Evolutionary conservation across 108 stramenopile species (phyloP).

Genomic region (Heterococcus sp.): DNA sequence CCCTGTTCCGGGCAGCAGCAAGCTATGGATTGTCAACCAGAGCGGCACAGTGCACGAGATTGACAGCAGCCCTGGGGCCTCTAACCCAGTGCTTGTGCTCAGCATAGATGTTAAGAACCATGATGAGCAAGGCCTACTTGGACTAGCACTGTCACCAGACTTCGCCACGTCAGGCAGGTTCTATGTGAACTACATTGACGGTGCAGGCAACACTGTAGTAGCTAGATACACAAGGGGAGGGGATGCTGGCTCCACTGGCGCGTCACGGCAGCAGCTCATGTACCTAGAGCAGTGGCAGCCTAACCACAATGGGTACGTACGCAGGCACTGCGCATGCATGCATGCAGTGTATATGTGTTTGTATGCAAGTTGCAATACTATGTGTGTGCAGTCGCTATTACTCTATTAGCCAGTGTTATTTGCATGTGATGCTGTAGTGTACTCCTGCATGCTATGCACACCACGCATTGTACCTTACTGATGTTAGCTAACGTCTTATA

Average conservation of each 20-base stretch:
- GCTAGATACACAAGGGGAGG: neutral
- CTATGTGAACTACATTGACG: constrained; percentile 9
- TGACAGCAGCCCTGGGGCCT: neutral
- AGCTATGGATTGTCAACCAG: neutral
- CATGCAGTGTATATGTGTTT: no score
- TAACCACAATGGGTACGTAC: no score
- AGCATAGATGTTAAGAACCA: neutral
- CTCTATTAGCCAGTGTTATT: no score
- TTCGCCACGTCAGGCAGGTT: constrained; percentile 3
- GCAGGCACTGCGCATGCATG: no score
- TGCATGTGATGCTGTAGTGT: no score
- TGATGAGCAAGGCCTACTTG: neutral
- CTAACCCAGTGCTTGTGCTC: neutral
- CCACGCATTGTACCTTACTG: no score
- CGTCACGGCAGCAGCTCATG: no score
- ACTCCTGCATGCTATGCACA: no score
- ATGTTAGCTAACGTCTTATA: no score
- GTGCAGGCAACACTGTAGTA: neutral
- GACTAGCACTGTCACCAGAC: constrained; percentile 2
- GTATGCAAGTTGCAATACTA: neutral
- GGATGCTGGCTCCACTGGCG: neutral
- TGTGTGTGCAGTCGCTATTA: no score
- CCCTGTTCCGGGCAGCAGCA: neutral
- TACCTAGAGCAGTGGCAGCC: no score
- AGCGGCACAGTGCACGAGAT: neutral